Base-by-base conservation (phyloP, 129 eudicot species). In the Sambucus nigra region DNA sequence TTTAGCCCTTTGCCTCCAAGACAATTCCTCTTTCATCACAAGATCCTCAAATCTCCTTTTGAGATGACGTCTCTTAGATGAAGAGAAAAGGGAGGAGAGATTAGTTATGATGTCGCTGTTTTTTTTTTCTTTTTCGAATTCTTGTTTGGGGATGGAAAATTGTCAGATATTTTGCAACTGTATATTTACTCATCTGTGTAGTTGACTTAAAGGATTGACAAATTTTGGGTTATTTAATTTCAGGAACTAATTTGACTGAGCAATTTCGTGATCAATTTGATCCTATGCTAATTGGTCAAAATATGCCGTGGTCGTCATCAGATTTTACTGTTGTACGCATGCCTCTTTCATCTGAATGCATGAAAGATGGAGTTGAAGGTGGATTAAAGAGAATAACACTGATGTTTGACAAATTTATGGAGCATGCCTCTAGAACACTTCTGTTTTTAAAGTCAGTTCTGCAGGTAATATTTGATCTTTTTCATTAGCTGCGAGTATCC, bases 191-290 rank as follows among this genome's bases (percentile, higher is more conserved):
- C 7, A 14, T 17, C 19, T 29, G 4, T 27, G 18, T 28, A 55
- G 56, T 51, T 28, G 60, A 50, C 25, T 15, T 67, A 28, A 32
- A 17, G 51, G 47, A 44, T 39, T 39, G 47, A 59, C 35, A 14
- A 40, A 12, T 45, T 59, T 44, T 26, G 28, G n/a, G 22, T 10
- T 27, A 18, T 53, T 48, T 51, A 45, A 58, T 51, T 55, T 51
- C 83, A 92, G 99, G 99, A 31, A 86, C 95, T 15, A 75, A 86
- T 69, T 71, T 92, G 75, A 73, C 74, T 17, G 91, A 86, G 65
- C 80, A 79, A 48, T 92, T 92, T 47, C 80, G 57, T 73, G 99
- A 92, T 77, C 99, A 92, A 63, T 92, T 92, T 71, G 80, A 64
- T 53, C 96, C 99, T 44, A 69, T 92, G 94, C 57, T 86, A 58